Evolutionary conservation across 495 filamentous ascomycete genomes (phyloP), one percentile per base, ranked within the genome.

Genomic region (Margaritispora aquatica): DNA sequence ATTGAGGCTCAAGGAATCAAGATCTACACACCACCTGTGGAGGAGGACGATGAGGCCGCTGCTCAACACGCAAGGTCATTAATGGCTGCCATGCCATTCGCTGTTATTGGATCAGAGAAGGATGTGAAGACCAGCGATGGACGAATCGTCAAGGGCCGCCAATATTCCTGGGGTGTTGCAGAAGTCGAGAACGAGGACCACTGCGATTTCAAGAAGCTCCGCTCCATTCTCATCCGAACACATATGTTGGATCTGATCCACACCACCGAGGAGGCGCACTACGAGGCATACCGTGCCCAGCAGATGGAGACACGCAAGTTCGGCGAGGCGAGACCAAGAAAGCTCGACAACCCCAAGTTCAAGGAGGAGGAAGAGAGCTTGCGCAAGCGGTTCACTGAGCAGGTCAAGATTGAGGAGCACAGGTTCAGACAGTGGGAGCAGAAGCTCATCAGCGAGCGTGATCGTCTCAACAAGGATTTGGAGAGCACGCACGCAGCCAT

Each of bases 291-390:
- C 79, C 92, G 94, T 65, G 94, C 95, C 31, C 89, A 94, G 73
- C 94, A 98, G 75, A 98, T 98, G 94, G 94, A 98, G 85, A 98
- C 94, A 54, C 85, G 94, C 74, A 98, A 98, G 77, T 97, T 97
- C 65, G 94, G 94, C 73, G 94, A 98, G 80, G 93, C 93, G 46
- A 84, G 94, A 54, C 94, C 94, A 63, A 81, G 92, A 74, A 98
- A 98, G 81, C 82, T 98, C 61, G 94, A 98, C 80, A 98, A 98
- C 80, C 94, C 94, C 74, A 97, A 97, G 83, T 98, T 97, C 85
- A 98, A 98, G 82, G 94, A 98, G 73, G 94, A 98, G 74, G 94
- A 98, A 69, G 94, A 98, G 81, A 89, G 86, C 63, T 81, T 98
- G 64, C 85, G 94, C 73, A 98, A 98, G 88, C 84, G 94, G 62